These are phyloP conservation scores for Athelia sp. DNA, from an alignment of 1,284 basidiomycete genomes.

Conservation along the genomic window DNA sequence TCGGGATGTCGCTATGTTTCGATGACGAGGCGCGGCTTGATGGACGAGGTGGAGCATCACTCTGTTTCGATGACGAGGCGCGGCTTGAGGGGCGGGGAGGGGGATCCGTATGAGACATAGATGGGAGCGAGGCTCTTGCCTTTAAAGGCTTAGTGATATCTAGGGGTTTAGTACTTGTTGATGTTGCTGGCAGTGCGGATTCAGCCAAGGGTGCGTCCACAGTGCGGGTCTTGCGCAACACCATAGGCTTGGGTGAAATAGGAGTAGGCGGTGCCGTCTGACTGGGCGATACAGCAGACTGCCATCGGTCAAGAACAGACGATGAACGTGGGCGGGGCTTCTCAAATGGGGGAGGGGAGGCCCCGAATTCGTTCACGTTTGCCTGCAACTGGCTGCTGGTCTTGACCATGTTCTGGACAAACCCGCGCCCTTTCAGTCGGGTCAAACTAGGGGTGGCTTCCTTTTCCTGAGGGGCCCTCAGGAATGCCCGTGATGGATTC, in stretches of 20 bases:
- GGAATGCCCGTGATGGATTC: slow-evolving; percentile 53
- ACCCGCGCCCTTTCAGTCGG: slow-evolving; percentile 75
- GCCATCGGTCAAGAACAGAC: slow-evolving; percentile 70
- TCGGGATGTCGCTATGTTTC: slow-evolving; percentile 16
- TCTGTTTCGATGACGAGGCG: slow-evolving; percentile 11
- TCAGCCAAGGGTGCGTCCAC: slow-evolving; percentile 17
- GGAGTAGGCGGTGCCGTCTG: slow-evolving; percentile 26
- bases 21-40: slow-evolving; percentile 3
- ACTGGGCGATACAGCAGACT: slow-evolving; percentile 25
- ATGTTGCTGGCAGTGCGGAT: neutral
- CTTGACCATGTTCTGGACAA: slow-evolving; percentile 76
- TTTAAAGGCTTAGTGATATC: neutral
- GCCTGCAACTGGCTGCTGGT: slow-evolving; percentile 49
- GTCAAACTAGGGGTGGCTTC: slow-evolving; percentile 77
- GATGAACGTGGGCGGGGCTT: slow-evolving; percentile 31
- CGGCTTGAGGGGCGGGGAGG: neutral
- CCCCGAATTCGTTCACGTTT: slow-evolving; percentile 22
- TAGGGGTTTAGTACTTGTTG: slow-evolving; percentile 1
- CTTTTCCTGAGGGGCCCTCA: slow-evolving; percentile 51
- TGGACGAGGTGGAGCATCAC: slow-evolving; percentile 10
- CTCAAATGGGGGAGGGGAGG: slow-evolving; percentile 27
- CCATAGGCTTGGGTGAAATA: slow-evolving; percentile 30
- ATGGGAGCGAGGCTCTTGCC: neutral
- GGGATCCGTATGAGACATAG: neutral
- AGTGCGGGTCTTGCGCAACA: slow-evolving; percentile 39